Base-by-base conservation (phyloP, 208 protist species). In the Crithidia sp. region DNA sequence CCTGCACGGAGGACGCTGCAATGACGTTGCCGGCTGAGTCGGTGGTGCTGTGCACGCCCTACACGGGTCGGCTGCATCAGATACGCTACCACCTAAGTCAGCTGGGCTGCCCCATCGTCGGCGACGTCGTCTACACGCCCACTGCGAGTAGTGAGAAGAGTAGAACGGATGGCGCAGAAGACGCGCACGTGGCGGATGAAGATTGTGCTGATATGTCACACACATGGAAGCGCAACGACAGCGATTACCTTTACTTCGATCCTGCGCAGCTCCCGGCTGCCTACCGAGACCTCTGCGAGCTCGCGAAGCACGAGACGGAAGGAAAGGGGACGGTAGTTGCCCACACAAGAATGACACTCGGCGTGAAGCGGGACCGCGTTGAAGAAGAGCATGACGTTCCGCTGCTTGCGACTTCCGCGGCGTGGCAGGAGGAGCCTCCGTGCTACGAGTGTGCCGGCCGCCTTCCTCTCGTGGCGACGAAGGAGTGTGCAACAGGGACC, bases 51-150 rank as follows among this genome's bases (percentile, higher is more conserved):
- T 96, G 91, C 70, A 83, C 91, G 19, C 96, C 96, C 17, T 85
- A 97, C 54, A 97, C 96, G 5, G 96, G 96, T 5, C 83, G 95
- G 7, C 86, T 93, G 55, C 95, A 98, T 79, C 96, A 98, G 66
- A 96, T 98, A 44, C 88, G 96, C 9, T 65, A 89, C 57, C 96
- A 98, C 81, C 70, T 97, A 10, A 76, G 79, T 62, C 62, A 74
- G 17, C 79, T 93, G 13, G 90, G 90, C 9, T 82, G 80, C 66
- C 92, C 93, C 10, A 98, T 98, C 63, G 71, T 88, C n/a, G 86
- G 91, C 58, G 96, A 98, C 71, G 54, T 67, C 12, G 64, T 67
- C 4, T 81, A 70, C 67, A 43, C 57, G 7, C 7, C 64, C 14
- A 5, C 60, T 19, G n/a, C 45, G 5, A 37, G 5, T 43, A 0